A percentile compares a stretch with the other conserved stretches of the same genome.
Conservation (phyloP, 2,329 filamentous ascomycete species). For the Fusarium concolor region DNA sequence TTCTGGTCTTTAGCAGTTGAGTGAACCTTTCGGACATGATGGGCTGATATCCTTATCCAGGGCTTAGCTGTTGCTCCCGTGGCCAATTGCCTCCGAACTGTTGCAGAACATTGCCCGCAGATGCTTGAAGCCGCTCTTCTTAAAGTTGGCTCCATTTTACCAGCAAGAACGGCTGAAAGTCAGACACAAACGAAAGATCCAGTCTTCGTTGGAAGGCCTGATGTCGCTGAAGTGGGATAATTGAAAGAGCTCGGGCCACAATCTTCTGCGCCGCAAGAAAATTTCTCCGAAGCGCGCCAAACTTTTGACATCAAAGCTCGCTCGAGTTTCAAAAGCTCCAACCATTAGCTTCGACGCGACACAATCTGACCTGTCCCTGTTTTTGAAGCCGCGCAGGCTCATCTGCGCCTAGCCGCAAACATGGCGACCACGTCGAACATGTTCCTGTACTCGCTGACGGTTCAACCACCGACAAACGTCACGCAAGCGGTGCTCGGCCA, state of each 20-base stretch:
- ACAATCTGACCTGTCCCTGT: conserved; percentile 45
- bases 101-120: conserved; percentile 56
- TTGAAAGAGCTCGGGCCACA: conserved; percentile 49
- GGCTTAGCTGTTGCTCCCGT: conserved; percentile 38
- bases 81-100: conserved; percentile 49
- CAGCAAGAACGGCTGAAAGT: conserved; percentile 8
- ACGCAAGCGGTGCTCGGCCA: conserved; percentile 93
- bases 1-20: conserved; percentile 44
- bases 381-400: conserved; percentile 61
- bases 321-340: conserved; percentile 38
- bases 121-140: conserved; percentile 55
- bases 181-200: conserved; percentile 18
- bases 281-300: conserved; percentile 50
- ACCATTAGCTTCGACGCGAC: conserved; percentile 44
- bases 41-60: conserved; percentile 47
- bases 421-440: conserved; percentile 99
- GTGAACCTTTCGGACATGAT: conserved; percentile 48
- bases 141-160: conserved; percentile 55
- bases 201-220: conserved; percentile 29
- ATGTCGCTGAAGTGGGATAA: conserved; percentile 45
- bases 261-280: conserved; percentile 50
- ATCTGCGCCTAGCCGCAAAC: conserved; percentile 61
- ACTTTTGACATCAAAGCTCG: conserved; percentile 50
- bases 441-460: conserved; percentile 98
- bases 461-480: conserved; percentile 90